These are phyloP conservation scores for Leccinum subtestaceum DNA, from an alignment of 768 basidiomycete genomes.

Conservation along the genomic window DNA sequence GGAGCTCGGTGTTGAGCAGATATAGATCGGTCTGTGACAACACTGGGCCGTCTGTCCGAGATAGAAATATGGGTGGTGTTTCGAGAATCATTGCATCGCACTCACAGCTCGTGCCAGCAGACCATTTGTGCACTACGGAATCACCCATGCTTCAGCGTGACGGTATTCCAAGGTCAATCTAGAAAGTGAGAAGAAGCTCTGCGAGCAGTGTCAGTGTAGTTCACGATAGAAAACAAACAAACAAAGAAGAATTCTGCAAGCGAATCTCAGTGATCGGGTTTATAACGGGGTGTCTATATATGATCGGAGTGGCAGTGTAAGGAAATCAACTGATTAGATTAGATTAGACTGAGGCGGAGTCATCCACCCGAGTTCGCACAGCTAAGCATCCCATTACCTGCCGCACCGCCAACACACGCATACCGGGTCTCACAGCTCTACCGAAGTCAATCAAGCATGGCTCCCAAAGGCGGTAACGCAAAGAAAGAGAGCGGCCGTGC, in stretches of 20 bases:
- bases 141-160: conserved; percentile 26
- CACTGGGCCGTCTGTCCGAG: conserved; percentile 42
- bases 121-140: conserved; percentile 32
- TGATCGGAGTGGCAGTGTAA: conserved; percentile 26
- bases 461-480: conserved; percentile 84
- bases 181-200: neutral
- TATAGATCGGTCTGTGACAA: conserved; percentile 80
- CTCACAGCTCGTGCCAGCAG: conserved; percentile 37
- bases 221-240: neutral
- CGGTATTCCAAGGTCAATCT: neutral
- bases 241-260: conserved; percentile 1
- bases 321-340: conserved; percentile 17
- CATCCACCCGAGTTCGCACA: conserved; percentile 12
- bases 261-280: conserved; percentile 2
- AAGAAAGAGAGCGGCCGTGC: conserved; percentile 91
- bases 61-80: neutral
- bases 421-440: conserved; percentile 6
- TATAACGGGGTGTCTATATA: neutral
- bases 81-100: neutral
- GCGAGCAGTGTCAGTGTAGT: neutral
- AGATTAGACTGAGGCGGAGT: conserved; percentile 13
- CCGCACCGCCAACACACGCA: conserved; percentile 1
- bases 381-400: neutral
- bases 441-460: conserved; percentile 44
- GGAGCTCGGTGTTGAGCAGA: conserved; percentile 64